A percentile compares a stretch with the other conserved stretches of the same genome.
phyloP scores from a whole-genome alignment of 1,284 basidiomycete species.

The Irpex lacteus region DNA sequence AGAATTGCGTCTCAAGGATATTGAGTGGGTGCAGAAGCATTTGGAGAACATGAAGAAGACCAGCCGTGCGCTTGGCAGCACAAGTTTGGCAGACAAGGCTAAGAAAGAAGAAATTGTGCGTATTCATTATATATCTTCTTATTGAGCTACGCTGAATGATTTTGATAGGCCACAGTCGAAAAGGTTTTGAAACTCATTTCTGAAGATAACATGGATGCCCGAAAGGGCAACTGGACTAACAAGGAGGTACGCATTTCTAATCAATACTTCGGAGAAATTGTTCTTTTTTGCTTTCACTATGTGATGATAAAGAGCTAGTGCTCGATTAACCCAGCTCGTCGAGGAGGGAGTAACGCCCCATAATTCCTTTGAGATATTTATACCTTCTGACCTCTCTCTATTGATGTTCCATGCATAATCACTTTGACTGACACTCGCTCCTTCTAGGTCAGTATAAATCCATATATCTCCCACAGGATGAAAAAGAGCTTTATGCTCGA shows the following conservation, averaged over 20 bases:
- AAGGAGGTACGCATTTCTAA: conserved; percentile 79
- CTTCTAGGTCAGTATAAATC: not conserved
- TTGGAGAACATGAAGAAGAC: conserved; percentile 78
- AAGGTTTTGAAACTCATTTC: conserved; percentile 82
- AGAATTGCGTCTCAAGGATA: conserved; percentile 94
- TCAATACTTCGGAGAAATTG: not conserved
- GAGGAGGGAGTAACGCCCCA: conserved; percentile 62
- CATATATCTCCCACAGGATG: conserved; percentile 39
- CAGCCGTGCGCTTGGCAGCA: conserved; percentile 71
- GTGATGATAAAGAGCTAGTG: conserved; percentile 35
- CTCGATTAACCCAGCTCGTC: conserved; percentile 38
- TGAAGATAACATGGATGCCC: conserved; percentile 87
- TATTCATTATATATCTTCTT: conserved; percentile 15
- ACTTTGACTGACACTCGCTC: conserved; percentile 12
- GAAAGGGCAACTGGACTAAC: conserved; percentile 93
- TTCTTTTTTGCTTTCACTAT: conserved; percentile 11
- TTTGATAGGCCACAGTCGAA: conserved; percentile 72
- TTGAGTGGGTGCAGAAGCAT: conserved; percentile 97
- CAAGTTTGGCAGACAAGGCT: conserved; percentile 89
- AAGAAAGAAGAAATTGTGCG: conserved; percentile 94
- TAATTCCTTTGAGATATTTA: conserved; percentile 54
- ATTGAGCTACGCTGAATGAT: not conserved
- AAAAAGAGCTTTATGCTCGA: conserved; percentile 65
- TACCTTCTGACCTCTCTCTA: conserved; percentile 40
- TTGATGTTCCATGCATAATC: conserved; percentile 15